These are phyloP conservation scores for Scutellaria galericulata DNA, from an alignment of 257 asterid species.

Conservation along the genomic window DNA sequence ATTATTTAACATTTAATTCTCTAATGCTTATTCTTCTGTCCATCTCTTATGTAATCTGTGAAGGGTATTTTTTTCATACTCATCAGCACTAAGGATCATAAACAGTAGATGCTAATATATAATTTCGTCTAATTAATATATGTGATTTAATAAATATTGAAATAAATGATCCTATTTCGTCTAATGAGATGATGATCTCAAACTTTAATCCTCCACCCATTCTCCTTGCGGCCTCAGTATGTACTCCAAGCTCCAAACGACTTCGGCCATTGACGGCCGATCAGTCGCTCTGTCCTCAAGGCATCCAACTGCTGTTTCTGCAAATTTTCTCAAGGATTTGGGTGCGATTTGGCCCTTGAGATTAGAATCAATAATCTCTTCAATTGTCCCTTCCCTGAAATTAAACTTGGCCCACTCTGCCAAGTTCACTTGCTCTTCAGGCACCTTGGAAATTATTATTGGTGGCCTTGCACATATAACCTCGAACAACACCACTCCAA, in stretches of 20 bases:
- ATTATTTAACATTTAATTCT: no score
- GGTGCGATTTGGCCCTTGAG: conserved; percentile 50
- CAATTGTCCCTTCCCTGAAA: conserved; percentile 44
- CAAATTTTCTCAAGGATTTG: conserved; percentile 49
- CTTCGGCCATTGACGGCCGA: conserved; percentile 61
- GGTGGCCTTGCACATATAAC: conserved; percentile 54
- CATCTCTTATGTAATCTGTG: no score
- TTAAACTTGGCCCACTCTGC: conserved; percentile 52
- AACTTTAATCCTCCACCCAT: no score
- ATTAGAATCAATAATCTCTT: conserved; percentile 52
- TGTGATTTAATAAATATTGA: no score
- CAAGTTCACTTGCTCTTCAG: conserved; percentile 47
- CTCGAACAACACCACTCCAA: conserved; percentile 64
- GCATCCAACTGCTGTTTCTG: conserved; percentile 52
- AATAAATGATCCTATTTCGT: no score
- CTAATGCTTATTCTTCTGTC: no score
- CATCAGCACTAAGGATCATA: no score
- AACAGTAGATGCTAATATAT: no score
- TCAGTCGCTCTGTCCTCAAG: conserved; percentile 45
- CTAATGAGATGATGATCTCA: no score
- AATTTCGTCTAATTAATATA: no score
- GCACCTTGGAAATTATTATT: conserved; percentile 30
- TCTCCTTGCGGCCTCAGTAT: no score
- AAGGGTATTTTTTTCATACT: no score
- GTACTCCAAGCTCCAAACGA: conserved; percentile 63